These are phyloP conservation scores for Penicillium sclerotigenum DNA, from an alignment of 2,329 filamentous ascomycete genomes.

Conservation along the genomic window DNA sequence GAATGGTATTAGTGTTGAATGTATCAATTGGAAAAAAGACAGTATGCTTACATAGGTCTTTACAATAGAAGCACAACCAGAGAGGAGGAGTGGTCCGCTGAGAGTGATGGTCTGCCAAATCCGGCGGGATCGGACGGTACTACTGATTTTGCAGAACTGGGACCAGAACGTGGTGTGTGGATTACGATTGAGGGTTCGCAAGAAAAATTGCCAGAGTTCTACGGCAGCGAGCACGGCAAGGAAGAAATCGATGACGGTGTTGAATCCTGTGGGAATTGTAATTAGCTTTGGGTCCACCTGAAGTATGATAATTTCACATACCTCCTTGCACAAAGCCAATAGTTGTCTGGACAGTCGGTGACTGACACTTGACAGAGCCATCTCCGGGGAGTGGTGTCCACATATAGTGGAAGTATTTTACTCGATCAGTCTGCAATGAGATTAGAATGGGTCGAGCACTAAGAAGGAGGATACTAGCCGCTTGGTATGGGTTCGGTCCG, in stretches of 20 bases:
- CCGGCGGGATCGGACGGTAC: slow-evolving; percentile 30
- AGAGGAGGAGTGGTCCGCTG: slow-evolving; percentile 35
- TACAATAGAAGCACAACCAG: slow-evolving; percentile 36
- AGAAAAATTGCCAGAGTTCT: slow-evolving; percentile 38
- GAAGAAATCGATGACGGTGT: slow-evolving; percentile 35
- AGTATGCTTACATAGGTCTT: slow-evolving; percentile 33
- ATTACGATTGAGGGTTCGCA: slow-evolving; percentile 27
- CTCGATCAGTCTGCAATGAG: slow-evolving; percentile 35
- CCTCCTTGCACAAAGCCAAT: slow-evolving; percentile 40
- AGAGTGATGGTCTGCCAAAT: slow-evolving; percentile 38
- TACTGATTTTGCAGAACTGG: slow-evolving; percentile 31
- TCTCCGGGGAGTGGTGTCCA: slow-evolving; percentile 36
- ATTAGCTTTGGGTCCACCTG: background rate
- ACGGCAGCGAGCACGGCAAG: slow-evolving; percentile 32
- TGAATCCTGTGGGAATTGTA: slow-evolving; percentile 25
- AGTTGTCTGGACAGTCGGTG: slow-evolving; percentile 32
- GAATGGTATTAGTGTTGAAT: background rate
- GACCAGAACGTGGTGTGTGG: slow-evolving; percentile 26
- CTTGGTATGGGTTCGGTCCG: slow-evolving; percentile 33
- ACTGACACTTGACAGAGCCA: slow-evolving; percentile 36
- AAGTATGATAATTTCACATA: background rate
- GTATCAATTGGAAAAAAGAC: background rate
- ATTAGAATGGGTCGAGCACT: background rate
- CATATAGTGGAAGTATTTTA: slow-evolving; percentile 39
- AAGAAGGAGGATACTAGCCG: slow-evolving; percentile 14